phyloP scores from a whole-genome alignment of 169 alveolate genomes.

The Theileria parva region DNA sequence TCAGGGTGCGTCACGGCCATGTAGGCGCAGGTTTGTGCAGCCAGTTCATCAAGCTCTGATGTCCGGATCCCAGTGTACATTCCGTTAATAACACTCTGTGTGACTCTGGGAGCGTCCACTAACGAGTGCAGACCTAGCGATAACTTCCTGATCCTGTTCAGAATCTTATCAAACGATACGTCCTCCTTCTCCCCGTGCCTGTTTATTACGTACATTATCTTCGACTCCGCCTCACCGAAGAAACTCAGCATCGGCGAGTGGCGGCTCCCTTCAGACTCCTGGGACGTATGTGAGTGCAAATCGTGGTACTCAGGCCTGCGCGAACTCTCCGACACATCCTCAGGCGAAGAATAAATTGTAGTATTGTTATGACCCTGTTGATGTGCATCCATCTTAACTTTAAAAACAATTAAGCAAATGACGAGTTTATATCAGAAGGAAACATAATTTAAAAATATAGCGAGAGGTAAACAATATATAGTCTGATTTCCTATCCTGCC shows the following conservation, averaged over 20 bases:
- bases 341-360: neutral
- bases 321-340: constrained; percentile 9
- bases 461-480: neutral
- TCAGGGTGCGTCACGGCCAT: constrained; percentile 98
- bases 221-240: constrained; percentile 34
- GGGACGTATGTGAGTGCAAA: neutral
- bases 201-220: constrained; percentile 82
- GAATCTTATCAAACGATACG: constrained; percentile 80
- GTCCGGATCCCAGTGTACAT: constrained; percentile 91
- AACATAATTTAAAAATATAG: constrained; percentile 6
- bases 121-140: constrained; percentile 84
- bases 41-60: constrained; percentile 92
- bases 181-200: constrained; percentile 84
- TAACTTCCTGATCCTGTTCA: constrained; percentile 76
- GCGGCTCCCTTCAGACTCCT: neutral
- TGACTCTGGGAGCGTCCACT: constrained; percentile 85
- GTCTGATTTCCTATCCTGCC: neutral
- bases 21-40: constrained; percentile 99
- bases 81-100: constrained; percentile 90
- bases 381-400: constrained; percentile 32
- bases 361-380: constrained; percentile 9
- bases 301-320: neutral
- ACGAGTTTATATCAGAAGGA: neutral
- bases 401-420: neutral
- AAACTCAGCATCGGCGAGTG: neutral